A percentile compares a stretch with the other conserved stretches of the same genome.
Conservation (phyloP, 1,284 basidiomycete species). For the Papiliotrema flavescens region DNA sequence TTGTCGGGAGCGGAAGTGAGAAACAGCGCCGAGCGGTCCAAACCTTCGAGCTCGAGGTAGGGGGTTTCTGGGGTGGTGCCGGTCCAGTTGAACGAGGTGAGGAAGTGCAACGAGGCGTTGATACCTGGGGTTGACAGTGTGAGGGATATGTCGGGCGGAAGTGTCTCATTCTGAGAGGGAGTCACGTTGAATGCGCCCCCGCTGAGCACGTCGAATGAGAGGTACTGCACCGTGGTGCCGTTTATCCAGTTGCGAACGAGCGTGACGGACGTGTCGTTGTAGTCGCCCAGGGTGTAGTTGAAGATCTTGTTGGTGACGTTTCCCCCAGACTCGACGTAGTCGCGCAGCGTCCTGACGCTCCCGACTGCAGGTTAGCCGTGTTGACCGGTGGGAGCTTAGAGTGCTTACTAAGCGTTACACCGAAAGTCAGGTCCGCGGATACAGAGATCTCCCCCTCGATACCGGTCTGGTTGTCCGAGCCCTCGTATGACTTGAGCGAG, state of each 20-base stretch:
- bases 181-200: slow-evolving; percentile 40
- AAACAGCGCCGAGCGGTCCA: slow-evolving; percentile 47
- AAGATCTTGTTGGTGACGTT: slow-evolving; percentile 47
- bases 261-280: slow-evolving; percentile 39
- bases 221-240: slow-evolving; percentile 44
- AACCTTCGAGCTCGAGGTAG: slow-evolving; percentile 27
- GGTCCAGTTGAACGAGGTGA: slow-evolving; percentile 51
- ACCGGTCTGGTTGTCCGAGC: slow-evolving; percentile 45
- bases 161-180: slow-evolving; percentile 37
- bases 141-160: slow-evolving; percentile 45
- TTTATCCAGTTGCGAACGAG: slow-evolving; percentile 52
- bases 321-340: slow-evolving; percentile 43
- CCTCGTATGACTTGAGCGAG: slow-evolving; percentile 12
- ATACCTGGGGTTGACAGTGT: slow-evolving; percentile 27
- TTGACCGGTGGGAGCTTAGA: not conserved
- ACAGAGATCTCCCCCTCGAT: slow-evolving; percentile 46
- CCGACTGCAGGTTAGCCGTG: slow-evolving; percentile 33
- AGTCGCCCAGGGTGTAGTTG: slow-evolving; percentile 51
- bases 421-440: slow-evolving; percentile 46
- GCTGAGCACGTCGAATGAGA: slow-evolving; percentile 34
- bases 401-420: slow-evolving; percentile 46
- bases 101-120: slow-evolving; percentile 43
- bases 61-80: slow-evolving; percentile 31
- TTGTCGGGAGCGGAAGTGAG: slow-evolving; percentile 27
- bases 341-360: slow-evolving; percentile 50